A percentile compares a stretch with the other conserved stretches of the same genome.
Conservation (phyloP, 306 rosid genomes). For the Notholithocarpus densiflorus region DNA sequence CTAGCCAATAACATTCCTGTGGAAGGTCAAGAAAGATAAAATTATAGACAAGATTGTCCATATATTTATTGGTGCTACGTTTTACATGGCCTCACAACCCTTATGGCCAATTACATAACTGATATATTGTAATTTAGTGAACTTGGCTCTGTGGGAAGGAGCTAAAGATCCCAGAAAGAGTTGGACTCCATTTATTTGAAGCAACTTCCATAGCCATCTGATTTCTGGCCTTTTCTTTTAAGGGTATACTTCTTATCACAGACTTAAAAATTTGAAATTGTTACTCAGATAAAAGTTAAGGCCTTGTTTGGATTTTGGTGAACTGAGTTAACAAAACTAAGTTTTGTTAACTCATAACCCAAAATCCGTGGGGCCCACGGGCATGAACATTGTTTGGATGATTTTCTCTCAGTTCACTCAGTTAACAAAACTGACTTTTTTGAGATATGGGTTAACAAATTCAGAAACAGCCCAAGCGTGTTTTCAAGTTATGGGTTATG, state of each 20-base stretch:
- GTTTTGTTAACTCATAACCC: no score
- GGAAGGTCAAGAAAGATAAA: background rate
- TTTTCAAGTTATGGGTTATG: no score
- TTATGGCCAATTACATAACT: background rate
- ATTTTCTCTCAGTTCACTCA: no score
- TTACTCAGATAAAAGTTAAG: background rate
- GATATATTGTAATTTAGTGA: background rate
- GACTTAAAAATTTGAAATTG: background rate
- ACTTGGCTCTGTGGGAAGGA: background rate
- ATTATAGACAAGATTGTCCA: background rate
- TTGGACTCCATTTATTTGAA: background rate
- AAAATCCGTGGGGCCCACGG: no score
- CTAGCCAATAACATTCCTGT: slow-evolving; percentile 9
- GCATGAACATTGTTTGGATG: no score
- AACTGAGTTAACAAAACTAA: no score
- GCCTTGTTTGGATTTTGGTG: no score
- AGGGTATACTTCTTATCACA: background rate
- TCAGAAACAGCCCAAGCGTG: no score
- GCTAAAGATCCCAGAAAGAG: background rate
- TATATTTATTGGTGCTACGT: background rate
- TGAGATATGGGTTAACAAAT: no score
- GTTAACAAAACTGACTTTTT: no score
- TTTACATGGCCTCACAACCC: background rate
- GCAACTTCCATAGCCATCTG: background rate
- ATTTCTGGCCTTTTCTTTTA: background rate